Evolutionary conservation across 805 yeast species (phyloP).

Genomic region (Ogataea dorogensis): DNA sequence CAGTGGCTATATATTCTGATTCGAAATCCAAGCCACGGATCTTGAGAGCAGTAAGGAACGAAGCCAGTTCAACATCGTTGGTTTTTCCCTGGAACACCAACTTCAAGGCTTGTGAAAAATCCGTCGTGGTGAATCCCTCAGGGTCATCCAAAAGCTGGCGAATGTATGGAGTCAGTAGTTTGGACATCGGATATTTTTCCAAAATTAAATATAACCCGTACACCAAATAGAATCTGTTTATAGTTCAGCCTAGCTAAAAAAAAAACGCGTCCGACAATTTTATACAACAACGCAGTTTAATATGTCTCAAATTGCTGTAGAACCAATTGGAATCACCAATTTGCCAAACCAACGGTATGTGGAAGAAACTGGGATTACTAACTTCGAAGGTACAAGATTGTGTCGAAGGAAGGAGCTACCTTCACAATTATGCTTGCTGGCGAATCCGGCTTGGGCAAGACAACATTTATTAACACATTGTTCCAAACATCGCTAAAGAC

Average conservation of each 20-base stretch:
- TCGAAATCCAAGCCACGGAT: slow-evolving; percentile 74
- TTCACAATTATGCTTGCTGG: slow-evolving; percentile 87
- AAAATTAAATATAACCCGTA: slow-evolving; percentile 1
- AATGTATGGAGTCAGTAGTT: slow-evolving; percentile 52
- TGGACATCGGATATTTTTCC: slow-evolving; percentile 12
- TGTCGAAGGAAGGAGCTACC: slow-evolving; percentile 70
- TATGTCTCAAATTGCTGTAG: slow-evolving; percentile 35
- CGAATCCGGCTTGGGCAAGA: slow-evolving; percentile 88
- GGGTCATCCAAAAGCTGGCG: slow-evolving; percentile 62
- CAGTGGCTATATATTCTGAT: slow-evolving; percentile 80
- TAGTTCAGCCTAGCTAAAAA: slow-evolving; percentile 2
- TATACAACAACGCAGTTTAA: slow-evolving; percentile 7
- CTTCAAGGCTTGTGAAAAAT: slow-evolving; percentile 61
- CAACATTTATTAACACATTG: slow-evolving; percentile 85
- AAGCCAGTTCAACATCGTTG: slow-evolving; percentile 66
- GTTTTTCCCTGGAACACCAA: slow-evolving; percentile 60
- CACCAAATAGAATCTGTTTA: slow-evolving; percentile 5
- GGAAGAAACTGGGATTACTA: neutral
- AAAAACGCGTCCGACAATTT: slow-evolving; percentile 12
- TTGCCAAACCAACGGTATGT: slow-evolving; percentile 70
- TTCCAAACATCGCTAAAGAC: slow-evolving; percentile 72
- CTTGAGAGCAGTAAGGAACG: slow-evolving; percentile 78
- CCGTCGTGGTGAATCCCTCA: slow-evolving; percentile 60
- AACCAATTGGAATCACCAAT: slow-evolving; percentile 68
- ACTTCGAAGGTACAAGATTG: slow-evolving; percentile 59